These are phyloP conservation scores for Colletotrichum karsti DNA, from an alignment of 2,329 filamentous ascomycete species.

Conservation along the genomic window DNA sequence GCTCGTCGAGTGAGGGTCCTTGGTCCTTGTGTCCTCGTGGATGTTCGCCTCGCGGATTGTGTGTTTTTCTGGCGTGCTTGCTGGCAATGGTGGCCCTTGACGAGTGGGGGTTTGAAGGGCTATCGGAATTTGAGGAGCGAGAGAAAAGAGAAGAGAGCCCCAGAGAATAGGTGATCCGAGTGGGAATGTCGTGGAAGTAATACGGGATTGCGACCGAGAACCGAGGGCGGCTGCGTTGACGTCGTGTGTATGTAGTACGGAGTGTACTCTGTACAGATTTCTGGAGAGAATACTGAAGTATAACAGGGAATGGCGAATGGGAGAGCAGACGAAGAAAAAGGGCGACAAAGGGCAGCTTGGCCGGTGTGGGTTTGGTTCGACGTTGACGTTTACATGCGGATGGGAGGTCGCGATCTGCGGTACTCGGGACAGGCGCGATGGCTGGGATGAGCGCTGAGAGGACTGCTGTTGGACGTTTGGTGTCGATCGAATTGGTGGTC, in stretches of 20 bases:
- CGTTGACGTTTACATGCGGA: slow-evolving; percentile 20
- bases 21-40: neutral
- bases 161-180: slow-evolving; percentile 20
- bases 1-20: neutral
- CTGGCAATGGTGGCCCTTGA: slow-evolving; percentile 12
- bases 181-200: slow-evolving; percentile 27
- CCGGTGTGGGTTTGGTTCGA: slow-evolving; percentile 18
- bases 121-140: slow-evolving; percentile 25
- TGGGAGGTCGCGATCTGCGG: slow-evolving; percentile 21
- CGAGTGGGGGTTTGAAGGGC: slow-evolving; percentile 19
- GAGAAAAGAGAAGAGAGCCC: slow-evolving; percentile 26
- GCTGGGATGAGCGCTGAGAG: neutral
- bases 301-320: neutral
- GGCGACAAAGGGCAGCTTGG: slow-evolving; percentile 19
- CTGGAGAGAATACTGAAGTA: neutral
- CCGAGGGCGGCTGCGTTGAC: slow-evolving; percentile 19
- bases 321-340: neutral
- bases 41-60: slow-evolving; percentile 4
- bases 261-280: neutral
- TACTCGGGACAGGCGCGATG: neutral
- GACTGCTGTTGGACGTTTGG: neutral
- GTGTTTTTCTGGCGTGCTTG: neutral
- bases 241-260: slow-evolving; percentile 2
- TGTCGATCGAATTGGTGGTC: neutral
- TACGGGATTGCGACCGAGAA: slow-evolving; percentile 24